Evolutionary conservation across 805 yeast species (phyloP).

Genomic region (Isabelozyma pseudorhagii): DNA sequence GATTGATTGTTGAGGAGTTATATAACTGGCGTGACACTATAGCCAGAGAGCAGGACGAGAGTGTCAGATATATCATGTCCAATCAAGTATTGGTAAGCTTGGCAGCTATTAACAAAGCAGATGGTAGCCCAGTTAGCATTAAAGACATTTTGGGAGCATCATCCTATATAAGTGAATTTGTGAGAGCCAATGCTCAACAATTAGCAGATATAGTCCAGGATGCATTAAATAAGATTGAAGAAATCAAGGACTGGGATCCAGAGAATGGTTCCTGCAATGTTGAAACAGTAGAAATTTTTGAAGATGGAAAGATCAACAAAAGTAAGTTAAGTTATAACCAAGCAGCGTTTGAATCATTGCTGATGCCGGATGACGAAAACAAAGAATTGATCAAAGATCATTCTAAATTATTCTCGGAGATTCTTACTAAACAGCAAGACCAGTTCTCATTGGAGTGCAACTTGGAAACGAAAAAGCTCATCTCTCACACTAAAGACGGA

Average conservation of each 20-base stretch:
- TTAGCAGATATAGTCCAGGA: conserved; percentile 56
- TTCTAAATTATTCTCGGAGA: conserved; percentile 14
- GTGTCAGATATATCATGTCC: conserved; percentile 78
- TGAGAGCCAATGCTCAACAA: conserved; percentile 55
- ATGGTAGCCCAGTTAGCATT: conserved; percentile 31
- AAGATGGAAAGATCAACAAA: conserved; percentile 2
- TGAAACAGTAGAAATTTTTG: conserved; percentile 14
- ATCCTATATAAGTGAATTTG: conserved; percentile 48
- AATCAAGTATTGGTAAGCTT: conserved; percentile 70
- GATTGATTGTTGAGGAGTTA: conserved; percentile 55
- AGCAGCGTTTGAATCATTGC: conserved; percentile 8
- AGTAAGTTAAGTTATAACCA: background rate
- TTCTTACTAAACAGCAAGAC: conserved; percentile 4
- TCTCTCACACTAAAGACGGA: conserved; percentile 7
- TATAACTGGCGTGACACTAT: conserved; percentile 79
- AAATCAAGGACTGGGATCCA: conserved; percentile 32
- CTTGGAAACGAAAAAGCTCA: conserved; percentile 6
- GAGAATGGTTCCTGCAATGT: conserved; percentile 11
- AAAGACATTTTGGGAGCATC: conserved; percentile 50
- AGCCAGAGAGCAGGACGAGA: conserved; percentile 81
- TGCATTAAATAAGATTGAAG: conserved; percentile 30
- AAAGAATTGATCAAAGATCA: conserved; percentile 2
- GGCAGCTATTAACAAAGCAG: conserved; percentile 52
- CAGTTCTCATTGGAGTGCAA: conserved; percentile 15
- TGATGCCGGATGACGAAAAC: background rate